Evolutionary conservation across 805 yeast genomes (phyloP).

Genomic region (Candida anglica): DNA sequence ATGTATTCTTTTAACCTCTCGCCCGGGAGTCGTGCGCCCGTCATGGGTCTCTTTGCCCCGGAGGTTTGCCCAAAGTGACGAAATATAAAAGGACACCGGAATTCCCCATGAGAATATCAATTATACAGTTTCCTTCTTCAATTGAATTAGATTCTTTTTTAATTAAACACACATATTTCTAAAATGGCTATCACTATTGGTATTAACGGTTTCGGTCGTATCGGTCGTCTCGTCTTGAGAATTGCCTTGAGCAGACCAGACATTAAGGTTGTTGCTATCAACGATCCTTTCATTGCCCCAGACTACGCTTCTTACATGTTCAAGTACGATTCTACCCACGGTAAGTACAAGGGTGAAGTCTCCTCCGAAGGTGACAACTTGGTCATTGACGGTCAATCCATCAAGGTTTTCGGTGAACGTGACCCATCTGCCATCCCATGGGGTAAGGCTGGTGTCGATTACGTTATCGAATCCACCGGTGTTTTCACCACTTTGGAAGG

Average conservation of each 20-base stretch:
- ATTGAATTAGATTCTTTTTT: conserved; percentile 3
- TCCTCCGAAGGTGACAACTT: conserved; percentile 52
- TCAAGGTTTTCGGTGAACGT: conserved; percentile 71
- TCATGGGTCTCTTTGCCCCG: conserved; percentile 13
- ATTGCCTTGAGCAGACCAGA: conserved; percentile 70
- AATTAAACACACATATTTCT: conserved; percentile 8
- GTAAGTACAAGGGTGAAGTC: conserved; percentile 76
- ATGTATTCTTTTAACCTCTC: conserved; percentile 8
- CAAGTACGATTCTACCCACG: conserved; percentile 94
- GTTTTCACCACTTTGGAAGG: conserved; percentile 81
- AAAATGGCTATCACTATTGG: conserved; percentile 69
- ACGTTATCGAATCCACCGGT: conserved; percentile 92
- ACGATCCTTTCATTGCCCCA: conserved; percentile 86
- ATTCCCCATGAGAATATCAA: no score
- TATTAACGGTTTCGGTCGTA: conserved; percentile 94
- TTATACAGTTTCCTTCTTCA: conserved; percentile 1
- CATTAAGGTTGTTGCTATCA: conserved; percentile 81
- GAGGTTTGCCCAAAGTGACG: conserved; percentile 5
- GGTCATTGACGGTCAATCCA: conserved; percentile 64
- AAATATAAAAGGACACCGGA: background rate
- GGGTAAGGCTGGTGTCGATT: conserved; percentile 79
- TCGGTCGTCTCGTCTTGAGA: conserved; percentile 86
- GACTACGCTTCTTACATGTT: conserved; percentile 94
- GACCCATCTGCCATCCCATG: conserved; percentile 88
- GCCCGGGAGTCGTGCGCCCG: conserved; percentile 6